Percentiles rank a stretch among this genome's conserved stretches.
phyloP scores from a whole-genome alignment of 805 yeast species.

The Spencermartinsiella europaea region DNA sequence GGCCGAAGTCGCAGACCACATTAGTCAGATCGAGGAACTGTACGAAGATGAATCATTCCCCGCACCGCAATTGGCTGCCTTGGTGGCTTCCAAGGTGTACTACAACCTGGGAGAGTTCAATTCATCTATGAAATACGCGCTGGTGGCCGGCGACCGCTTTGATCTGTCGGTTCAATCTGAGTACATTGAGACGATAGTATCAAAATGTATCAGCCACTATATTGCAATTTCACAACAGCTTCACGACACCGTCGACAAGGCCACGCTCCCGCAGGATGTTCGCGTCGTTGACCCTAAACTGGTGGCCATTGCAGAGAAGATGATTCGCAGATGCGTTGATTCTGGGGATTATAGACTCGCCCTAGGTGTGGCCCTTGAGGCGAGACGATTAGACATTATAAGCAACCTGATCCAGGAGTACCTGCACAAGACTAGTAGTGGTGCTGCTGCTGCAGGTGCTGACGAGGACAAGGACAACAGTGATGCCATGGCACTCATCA shows the following conservation, averaged over 20 bases:
- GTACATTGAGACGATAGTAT: slow-evolving; percentile 87
- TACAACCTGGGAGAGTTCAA: slow-evolving; percentile 94
- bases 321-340: slow-evolving; percentile 74
- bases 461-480: slow-evolving; percentile 25
- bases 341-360: slow-evolving; percentile 74
- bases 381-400: slow-evolving; percentile 78
- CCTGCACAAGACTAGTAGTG: slow-evolving; percentile 14
- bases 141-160: slow-evolving; percentile 77
- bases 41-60: slow-evolving; percentile 80
- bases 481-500: slow-evolving; percentile 48
- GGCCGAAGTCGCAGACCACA: slow-evolving; percentile 94
- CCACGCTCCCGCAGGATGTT: slow-evolving; percentile 14
- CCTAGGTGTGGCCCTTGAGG: slow-evolving; percentile 85
- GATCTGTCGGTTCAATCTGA: slow-evolving; percentile 72
- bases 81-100: slow-evolving; percentile 83
- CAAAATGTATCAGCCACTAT: slow-evolving; percentile 85
- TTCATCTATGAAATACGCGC: slow-evolving; percentile 81
- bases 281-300: slow-evolving; percentile 54
- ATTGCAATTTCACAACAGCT: slow-evolving; percentile 54
- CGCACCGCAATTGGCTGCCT: slow-evolving; percentile 78
- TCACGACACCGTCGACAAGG: slow-evolving; percentile 35
- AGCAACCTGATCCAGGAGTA: slow-evolving; percentile 41
- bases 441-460: neutral
- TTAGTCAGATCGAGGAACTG: slow-evolving; percentile 82
- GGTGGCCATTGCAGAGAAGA: slow-evolving; percentile 68